These are phyloP conservation scores for Trichothecium roseum DNA, from an alignment of 2,329 filamentous ascomycete species.

Conservation along the genomic window DNA sequence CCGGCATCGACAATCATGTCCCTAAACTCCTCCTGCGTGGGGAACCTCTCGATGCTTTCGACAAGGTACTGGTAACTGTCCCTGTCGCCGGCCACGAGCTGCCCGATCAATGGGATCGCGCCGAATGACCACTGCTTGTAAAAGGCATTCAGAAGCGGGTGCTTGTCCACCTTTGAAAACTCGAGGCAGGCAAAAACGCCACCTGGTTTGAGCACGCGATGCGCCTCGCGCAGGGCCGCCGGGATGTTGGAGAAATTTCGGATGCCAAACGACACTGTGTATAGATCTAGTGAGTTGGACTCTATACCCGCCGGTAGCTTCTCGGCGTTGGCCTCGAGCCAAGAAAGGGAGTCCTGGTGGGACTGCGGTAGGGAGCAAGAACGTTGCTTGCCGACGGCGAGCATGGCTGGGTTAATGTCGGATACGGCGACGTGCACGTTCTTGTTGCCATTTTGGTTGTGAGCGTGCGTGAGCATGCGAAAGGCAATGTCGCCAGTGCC, in stretches of 20 bases:
- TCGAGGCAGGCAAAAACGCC: slow-evolving; percentile 95
- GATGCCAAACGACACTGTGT: slow-evolving; percentile 96
- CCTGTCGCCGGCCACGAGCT: slow-evolving; percentile 85
- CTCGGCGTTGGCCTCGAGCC: slow-evolving; percentile 88
- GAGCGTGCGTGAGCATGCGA: slow-evolving; percentile 84
- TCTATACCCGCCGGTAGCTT: slow-evolving; percentile 53
- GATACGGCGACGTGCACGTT: slow-evolving; percentile 79
- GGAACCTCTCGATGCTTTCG: slow-evolving; percentile 93
- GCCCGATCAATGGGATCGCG: slow-evolving; percentile 89
- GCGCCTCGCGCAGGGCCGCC: slow-evolving; percentile 70
- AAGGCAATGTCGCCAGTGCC: slow-evolving; percentile 98
- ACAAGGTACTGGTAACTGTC: slow-evolving; percentile 98
- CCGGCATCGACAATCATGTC: slow-evolving; percentile 76
- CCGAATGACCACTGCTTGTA: slow-evolving; percentile 97
- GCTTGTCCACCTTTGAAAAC: slow-evolving; percentile 75
- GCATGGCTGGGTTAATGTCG: slow-evolving; percentile 95
- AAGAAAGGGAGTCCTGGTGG: slow-evolving; percentile 52
- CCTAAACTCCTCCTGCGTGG: slow-evolving; percentile 73
- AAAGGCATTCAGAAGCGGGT: slow-evolving; percentile 66
- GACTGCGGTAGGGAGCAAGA: slow-evolving; percentile 46
- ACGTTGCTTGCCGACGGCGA: slow-evolving; percentile 76
- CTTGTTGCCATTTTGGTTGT: slow-evolving; percentile 64
- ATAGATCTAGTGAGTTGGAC: slow-evolving; percentile 72
- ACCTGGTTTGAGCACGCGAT: slow-evolving; percentile 82
- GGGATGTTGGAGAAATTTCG: slow-evolving; percentile 94